Evolutionary conservation across 768 basidiomycete species (phyloP).

Genomic region (Mycena polygramma): DNA sequence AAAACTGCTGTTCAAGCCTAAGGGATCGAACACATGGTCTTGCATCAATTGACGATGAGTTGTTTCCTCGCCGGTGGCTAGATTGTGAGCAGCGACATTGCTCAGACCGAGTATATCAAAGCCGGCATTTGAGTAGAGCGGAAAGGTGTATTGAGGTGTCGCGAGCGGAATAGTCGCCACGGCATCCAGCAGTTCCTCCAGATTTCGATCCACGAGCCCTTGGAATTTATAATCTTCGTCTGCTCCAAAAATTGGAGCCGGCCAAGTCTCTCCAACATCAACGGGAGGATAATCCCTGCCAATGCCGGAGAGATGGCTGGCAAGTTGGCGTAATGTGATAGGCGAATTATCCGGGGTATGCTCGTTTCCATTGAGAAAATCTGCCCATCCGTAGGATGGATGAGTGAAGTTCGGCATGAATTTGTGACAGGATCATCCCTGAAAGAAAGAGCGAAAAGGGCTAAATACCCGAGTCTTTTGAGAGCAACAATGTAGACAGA

Average conservation of each 20-base stretch:
- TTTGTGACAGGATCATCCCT: constrained; percentile 66
- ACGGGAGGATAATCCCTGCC: constrained; percentile 52
- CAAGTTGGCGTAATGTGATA: constrained; percentile 56
- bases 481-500: constrained; percentile 34
- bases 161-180: constrained; percentile 55
- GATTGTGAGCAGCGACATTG: constrained; percentile 68
- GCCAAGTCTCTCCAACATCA: constrained; percentile 55
- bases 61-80: constrained; percentile 44
- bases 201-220: constrained; percentile 41
- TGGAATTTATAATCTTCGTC: constrained; percentile 44
- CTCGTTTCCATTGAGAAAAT: constrained; percentile 41
- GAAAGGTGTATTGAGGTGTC: constrained; percentile 59
- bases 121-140: constrained; percentile 84
- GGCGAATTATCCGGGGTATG: constrained; percentile 38
- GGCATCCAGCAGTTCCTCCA: constrained; percentile 49
- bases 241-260: constrained; percentile 46
- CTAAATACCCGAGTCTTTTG: background rate
- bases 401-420: constrained; percentile 56
- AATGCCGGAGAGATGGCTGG: constrained; percentile 57
- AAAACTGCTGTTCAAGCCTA: constrained; percentile 59
- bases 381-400: constrained; percentile 51
- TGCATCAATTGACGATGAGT: constrained; percentile 60
- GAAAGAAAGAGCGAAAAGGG: background rate
- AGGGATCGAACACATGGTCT: constrained; percentile 63
- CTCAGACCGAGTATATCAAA: constrained; percentile 80